Percentiles rank a stretch among this genome's conserved stretches.
Evolutionary conservation across 2,329 filamentous ascomycete species (phyloP).

Genomic region (Talaromyces sp.): DNA sequence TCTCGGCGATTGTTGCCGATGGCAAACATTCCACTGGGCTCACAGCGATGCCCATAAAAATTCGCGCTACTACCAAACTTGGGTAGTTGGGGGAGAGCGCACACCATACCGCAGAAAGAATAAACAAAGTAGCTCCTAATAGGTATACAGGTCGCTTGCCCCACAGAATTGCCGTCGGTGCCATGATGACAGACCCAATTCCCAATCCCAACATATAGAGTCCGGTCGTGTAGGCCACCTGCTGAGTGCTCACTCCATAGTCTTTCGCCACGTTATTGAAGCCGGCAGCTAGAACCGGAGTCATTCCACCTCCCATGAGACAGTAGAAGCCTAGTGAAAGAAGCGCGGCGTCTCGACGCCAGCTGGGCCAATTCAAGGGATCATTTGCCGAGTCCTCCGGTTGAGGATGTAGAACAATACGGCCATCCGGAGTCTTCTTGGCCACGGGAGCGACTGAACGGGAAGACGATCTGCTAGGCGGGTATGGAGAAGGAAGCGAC

Average conservation of each 20-base stretch:
- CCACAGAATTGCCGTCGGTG: constrained; percentile 84
- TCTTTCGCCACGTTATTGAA: constrained; percentile 74
- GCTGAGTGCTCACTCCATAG: constrained; percentile 64
- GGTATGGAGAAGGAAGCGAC: constrained; percentile 48
- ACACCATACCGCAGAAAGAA: constrained; percentile 76
- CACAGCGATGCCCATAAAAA: constrained; percentile 84
- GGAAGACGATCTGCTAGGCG: constrained; percentile 40
- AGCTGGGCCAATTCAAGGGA: constrained; percentile 84
- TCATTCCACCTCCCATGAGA: constrained; percentile 90
- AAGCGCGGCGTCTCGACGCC: constrained; percentile 75
- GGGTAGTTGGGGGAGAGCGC: constrained; percentile 76
- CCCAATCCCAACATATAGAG: constrained; percentile 93
- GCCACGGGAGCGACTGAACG: constrained; percentile 39
- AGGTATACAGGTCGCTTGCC: constrained; percentile 93
- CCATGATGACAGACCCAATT: constrained; percentile 76
- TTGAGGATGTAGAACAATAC: constrained; percentile 85
- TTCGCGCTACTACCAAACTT: constrained; percentile 74
- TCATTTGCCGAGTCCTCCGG: constrained; percentile 89
- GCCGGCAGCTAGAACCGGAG: constrained; percentile 81
- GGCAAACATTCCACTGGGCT: constrained; percentile 90
- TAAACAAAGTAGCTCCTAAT: constrained; percentile 70
- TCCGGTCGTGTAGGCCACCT: constrained; percentile 82
- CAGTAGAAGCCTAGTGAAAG: constrained; percentile 86
- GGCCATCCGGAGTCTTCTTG: constrained; percentile 77
- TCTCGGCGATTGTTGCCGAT: constrained; percentile 90